Evolutionary conservation across 768 basidiomycete genomes (phyloP).

Genomic region (Leccinum broughii): DNA sequence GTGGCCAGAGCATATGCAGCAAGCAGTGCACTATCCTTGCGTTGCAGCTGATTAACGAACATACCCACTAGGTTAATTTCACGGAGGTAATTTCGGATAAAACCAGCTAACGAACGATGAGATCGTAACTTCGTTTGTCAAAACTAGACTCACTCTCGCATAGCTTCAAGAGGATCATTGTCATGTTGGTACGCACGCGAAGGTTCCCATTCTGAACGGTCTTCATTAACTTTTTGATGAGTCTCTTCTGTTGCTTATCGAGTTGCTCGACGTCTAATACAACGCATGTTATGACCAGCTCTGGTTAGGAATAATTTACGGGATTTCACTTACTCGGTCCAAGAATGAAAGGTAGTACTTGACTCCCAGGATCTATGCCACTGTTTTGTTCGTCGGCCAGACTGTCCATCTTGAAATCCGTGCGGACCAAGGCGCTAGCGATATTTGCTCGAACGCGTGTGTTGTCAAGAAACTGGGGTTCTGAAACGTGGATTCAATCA

Average conservation of each 20-base stretch:
- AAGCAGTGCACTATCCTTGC: conserved; percentile 18
- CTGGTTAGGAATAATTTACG: neutral
- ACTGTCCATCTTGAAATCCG: neutral
- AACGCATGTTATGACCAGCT: neutral
- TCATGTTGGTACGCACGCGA: conserved; percentile 26
- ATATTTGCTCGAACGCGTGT: conserved; percentile 17
- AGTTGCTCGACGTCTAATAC: conserved; percentile 11
- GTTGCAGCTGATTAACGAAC: conserved; percentile 21
- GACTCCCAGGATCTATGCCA: neutral
- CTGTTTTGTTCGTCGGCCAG: neutral
- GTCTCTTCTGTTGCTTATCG: neutral
- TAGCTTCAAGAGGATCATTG: conserved; percentile 23
- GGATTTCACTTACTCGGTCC: conserved; percentile 16
- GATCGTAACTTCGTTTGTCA: neutral
- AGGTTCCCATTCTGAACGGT: conserved; percentile 1
- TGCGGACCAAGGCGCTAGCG: conserved; percentile 16
- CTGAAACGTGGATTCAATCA: conserved; percentile 2
- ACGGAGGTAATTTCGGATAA: conserved; percentile 12
- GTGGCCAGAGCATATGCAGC: conserved; percentile 22
- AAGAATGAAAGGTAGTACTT: conserved; percentile 14
- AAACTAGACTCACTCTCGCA: conserved; percentile 17
- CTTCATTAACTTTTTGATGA: conserved; percentile 14
- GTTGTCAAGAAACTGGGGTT: conserved; percentile 6
- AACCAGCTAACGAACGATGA: conserved; percentile 8
- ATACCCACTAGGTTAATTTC: conserved; percentile 5